phyloP scores from a whole-genome alignment of 352 stramenopile genomes.

The Elongisporangium undulatum region DNA sequence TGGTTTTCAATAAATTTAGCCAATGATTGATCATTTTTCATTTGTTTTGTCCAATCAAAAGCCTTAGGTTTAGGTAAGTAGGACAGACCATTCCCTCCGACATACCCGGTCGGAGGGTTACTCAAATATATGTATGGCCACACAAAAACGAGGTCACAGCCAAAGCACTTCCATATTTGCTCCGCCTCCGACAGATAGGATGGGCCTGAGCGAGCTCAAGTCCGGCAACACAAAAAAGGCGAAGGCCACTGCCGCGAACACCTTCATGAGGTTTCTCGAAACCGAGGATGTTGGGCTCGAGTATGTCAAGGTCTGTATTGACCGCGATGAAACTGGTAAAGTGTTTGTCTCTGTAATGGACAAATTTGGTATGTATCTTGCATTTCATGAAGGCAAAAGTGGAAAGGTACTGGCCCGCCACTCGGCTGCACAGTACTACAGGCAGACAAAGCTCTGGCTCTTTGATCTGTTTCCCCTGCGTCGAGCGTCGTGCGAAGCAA shows the following conservation, averaged over 20 bases:
- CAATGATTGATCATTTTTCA: too few species aligned
- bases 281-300: slow-evolving; percentile 12
- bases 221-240: slow-evolving; percentile 8
- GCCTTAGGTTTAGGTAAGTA: not conserved
- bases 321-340: slow-evolving; percentile 7
- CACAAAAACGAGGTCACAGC: not conserved
- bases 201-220: slow-evolving; percentile 14
- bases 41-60: not conserved
- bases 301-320: slow-evolving; percentile 10
- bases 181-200: slow-evolving; percentile 7
- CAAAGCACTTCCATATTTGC: slow-evolving; percentile 20
- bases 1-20: too few species aligned
- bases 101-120: not conserved
- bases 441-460: slow-evolving; percentile 3
- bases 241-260: slow-evolving; percentile 6
- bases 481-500: slow-evolving; percentile 2
- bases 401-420: slow-evolving; percentile 14
- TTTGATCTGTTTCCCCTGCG: slow-evolving; percentile 10
- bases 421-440: slow-evolving; percentile 5
- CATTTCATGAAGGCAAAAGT: slow-evolving; percentile 12
- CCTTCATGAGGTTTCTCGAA: slow-evolving; percentile 11
- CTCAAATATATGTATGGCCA: slow-evolving; percentile 3
- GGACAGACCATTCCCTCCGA: not conserved
- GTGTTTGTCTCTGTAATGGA: slow-evolving; percentile 13
- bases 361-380: slow-evolving; percentile 16